Evolutionary conservation across 441 rosid species (phyloP).

Genomic region (Hura crepitans): DNA sequence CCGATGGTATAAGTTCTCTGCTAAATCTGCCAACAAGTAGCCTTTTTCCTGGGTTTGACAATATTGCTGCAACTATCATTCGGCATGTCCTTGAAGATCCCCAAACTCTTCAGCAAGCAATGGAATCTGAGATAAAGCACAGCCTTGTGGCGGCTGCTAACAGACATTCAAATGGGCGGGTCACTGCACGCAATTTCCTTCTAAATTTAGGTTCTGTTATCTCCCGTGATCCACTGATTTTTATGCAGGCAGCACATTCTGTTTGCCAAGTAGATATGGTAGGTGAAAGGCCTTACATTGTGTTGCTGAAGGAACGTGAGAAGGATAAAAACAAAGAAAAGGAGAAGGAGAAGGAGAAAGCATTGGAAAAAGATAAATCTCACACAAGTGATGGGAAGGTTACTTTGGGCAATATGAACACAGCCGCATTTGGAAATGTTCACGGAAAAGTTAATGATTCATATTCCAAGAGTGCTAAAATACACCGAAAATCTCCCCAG

Average conservation of each 20-base stretch:
- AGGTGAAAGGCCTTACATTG: slow-evolving; percentile 89
- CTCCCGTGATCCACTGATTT: slow-evolving; percentile 79
- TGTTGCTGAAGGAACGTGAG: slow-evolving; percentile 86
- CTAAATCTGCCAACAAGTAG: slow-evolving; percentile 82
- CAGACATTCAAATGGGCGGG: slow-evolving; percentile 82
- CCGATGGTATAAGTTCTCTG: slow-evolving; percentile 71
- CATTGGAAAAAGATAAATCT: slow-evolving; percentile 58
- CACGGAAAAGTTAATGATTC: slow-evolving; percentile 50
- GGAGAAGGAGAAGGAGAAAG: slow-evolving; percentile 72
- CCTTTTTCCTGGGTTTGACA: slow-evolving; percentile 94
- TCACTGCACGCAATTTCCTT: slow-evolving; percentile 81
- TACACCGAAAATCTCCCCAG: slow-evolving; percentile 73
- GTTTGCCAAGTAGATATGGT: slow-evolving; percentile 96
- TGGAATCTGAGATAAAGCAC: slow-evolving; percentile 97
- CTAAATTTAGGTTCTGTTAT: slow-evolving; percentile 67
- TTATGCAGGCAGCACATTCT: slow-evolving; percentile 78
- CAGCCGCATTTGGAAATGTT: slow-evolving; percentile 38
- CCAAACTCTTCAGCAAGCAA: slow-evolving; percentile 94
- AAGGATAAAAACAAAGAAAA: slow-evolving; percentile 73
- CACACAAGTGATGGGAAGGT: slow-evolving; percentile 59
- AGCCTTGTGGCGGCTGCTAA: slow-evolving; percentile 76
- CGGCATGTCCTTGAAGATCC: slow-evolving; percentile 98
- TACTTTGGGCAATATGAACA: slow-evolving; percentile 38
- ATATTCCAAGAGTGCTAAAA: slow-evolving; percentile 64
- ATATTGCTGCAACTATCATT: slow-evolving; percentile 78